Percentiles rank a stretch among this genome's conserved stretches.
Evolutionary conservation across 2,329 filamentous ascomycete genomes (phyloP).

Genomic region (Sphaerostilbella broomeana): DNA sequence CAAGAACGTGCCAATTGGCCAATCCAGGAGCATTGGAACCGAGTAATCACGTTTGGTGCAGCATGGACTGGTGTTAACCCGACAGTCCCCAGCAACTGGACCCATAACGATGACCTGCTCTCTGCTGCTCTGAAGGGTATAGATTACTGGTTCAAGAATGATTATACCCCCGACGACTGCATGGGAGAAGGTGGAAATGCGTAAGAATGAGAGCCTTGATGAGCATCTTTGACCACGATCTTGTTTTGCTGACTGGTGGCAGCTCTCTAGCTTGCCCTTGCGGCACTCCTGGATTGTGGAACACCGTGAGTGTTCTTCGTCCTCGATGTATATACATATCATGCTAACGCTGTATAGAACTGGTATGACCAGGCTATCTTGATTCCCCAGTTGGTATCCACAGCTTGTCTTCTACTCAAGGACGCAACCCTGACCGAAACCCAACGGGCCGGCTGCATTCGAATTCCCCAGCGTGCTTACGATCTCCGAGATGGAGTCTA

Average conservation of each 20-base stretch:
- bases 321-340: neutral
- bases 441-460: conserved; percentile 16
- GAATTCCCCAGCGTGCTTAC: conserved; percentile 18
- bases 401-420: conserved; percentile 16
- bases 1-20: conserved; percentile 21
- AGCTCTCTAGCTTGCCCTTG: conserved; percentile 15
- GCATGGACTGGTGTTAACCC: conserved; percentile 21
- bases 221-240: neutral
- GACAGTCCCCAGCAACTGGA: conserved; percentile 14
- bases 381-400: conserved; percentile 19
- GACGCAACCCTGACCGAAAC: conserved; percentile 15
- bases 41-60: conserved; percentile 18
- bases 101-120: conserved; percentile 11
- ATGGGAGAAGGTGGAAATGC: conserved; percentile 18
- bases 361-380: conserved; percentile 21
- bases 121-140: conserved; percentile 16
- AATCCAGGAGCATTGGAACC: conserved; percentile 20
- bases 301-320: conserved; percentile 11
- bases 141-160: conserved; percentile 21
- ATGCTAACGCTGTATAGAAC: conserved; percentile 12
- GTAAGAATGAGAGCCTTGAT: conserved; percentile 5
- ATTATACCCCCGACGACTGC: conserved; percentile 17
- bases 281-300: conserved; percentile 19
- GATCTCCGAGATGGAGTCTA: conserved; percentile 16
- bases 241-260: too few relatives aligned